phyloP scores from a whole-genome alignment of 1,139 yeast genomes.

The Geotrichum bryndzae region DNA sequence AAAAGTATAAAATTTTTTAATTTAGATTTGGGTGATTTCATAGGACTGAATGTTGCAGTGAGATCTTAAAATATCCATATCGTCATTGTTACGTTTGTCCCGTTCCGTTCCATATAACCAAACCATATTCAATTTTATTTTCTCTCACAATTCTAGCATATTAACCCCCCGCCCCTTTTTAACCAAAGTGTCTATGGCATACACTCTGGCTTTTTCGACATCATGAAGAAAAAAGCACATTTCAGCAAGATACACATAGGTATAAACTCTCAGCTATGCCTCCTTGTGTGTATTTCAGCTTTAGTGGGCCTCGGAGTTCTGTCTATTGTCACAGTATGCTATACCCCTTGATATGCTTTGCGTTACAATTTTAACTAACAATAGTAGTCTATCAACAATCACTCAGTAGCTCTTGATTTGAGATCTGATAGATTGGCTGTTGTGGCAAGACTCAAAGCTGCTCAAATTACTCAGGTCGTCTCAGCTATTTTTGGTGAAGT shows the following conservation, averaged over 20 bases:
- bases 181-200: background rate
- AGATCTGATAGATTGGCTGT: slow-evolving; percentile 68
- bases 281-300: slow-evolving; percentile 66
- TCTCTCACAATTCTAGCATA: no score
- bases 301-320: slow-evolving; percentile 62
- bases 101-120: no score
- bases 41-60: no score
- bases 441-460: slow-evolving; percentile 72
- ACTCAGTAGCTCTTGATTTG: slow-evolving; percentile 53
- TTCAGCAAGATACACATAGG: slow-evolving; percentile 23
- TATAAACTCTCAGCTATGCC: slow-evolving; percentile 57
- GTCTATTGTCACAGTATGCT: slow-evolving; percentile 58
- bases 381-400: slow-evolving; percentile 49
- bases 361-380: slow-evolving; percentile 5
- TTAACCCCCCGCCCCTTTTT: no score
- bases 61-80: no score
- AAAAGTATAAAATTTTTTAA: no score
- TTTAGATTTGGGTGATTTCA: no score
- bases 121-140: no score
- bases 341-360: slow-evolving; percentile 8
- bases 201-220: background rate
- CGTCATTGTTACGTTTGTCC: no score
- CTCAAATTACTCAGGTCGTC: slow-evolving; percentile 69
- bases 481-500: slow-evolving; percentile 59
- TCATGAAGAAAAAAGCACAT: background rate